Evolutionary conservation across 2,329 filamentous ascomycete species (phyloP).

Genomic region (Pseudogymnoascus sp.): DNA sequence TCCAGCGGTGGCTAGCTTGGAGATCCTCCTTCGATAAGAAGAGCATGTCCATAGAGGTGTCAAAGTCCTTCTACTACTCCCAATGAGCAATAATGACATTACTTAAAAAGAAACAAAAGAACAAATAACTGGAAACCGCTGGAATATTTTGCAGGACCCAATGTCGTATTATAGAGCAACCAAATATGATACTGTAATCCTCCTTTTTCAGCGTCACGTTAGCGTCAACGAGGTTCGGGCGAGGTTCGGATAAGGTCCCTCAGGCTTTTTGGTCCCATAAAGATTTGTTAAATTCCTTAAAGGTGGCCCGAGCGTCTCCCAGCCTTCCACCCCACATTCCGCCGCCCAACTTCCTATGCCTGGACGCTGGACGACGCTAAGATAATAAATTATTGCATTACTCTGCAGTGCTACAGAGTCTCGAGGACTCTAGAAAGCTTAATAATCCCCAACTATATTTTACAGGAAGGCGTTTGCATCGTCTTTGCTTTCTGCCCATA

Average conservation of each 20-base stretch:
- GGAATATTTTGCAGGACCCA: neutral
- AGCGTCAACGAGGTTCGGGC: neutral
- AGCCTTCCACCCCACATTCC: slow-evolving; percentile 9
- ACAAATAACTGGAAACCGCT: neutral
- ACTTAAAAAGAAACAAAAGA: neutral
- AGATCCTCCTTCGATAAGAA: slow-evolving; percentile 19
- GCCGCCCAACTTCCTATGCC: slow-evolving; percentile 3
- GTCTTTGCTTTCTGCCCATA: neutral
- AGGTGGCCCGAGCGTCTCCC: slow-evolving; percentile 3
- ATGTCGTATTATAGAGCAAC: neutral
- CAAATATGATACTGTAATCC: neutral
- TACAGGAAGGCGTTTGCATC: neutral
- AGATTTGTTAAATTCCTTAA: neutral
- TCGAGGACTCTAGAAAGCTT: slow-evolving; percentile 3
- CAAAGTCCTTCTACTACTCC: slow-evolving; percentile 16
- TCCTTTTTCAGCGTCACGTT: neutral
- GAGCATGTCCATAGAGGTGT: slow-evolving; percentile 23
- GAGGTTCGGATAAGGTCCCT: slow-evolving; percentile 1
- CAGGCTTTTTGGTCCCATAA: neutral
- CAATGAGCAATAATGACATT: slow-evolving; percentile 17
- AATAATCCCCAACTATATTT: neutral
- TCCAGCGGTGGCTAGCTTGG: neutral
- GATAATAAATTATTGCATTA: slow-evolving; percentile 14
- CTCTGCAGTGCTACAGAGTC: slow-evolving; percentile 2
- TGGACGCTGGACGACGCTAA: slow-evolving; percentile 10